phyloP scores from a whole-genome alignment of 352 stramenopile genomes.

The Phytophthora macrochlamydospora region DNA sequence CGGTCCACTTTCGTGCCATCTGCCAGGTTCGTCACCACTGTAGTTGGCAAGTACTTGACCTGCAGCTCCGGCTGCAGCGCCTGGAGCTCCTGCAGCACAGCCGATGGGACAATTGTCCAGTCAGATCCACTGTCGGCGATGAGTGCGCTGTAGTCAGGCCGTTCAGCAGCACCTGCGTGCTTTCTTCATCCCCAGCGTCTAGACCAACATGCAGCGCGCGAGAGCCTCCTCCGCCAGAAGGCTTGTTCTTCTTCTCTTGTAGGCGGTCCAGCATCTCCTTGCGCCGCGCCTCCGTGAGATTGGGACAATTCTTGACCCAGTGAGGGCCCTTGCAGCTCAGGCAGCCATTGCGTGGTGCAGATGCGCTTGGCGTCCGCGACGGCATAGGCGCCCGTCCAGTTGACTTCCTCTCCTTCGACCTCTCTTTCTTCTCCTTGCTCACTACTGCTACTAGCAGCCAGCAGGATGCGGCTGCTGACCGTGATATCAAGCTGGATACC shows the following conservation, averaged over 20 bases:
- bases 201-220: no score
- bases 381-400: not conserved
- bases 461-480: no score
- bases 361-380: not conserved
- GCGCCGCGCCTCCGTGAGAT: conserved; percentile 2
- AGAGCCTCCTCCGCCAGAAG: no score
- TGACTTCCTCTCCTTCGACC: not conserved
- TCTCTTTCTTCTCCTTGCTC: not conserved
- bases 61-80: not conserved
- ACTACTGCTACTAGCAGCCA: no score
- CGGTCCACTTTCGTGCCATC: not conserved
- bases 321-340: conserved; percentile 9
- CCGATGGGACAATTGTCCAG: not conserved
- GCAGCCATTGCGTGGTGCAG: conserved; percentile 9
- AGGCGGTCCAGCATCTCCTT: not conserved
- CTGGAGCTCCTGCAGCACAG: not conserved
- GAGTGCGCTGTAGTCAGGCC: no score
- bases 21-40: not conserved
- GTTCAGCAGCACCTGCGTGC: no score
- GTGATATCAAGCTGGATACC: no score
- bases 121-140: not conserved
- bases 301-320: conserved; percentile 7
- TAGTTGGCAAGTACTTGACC: not conserved
- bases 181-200: no score
- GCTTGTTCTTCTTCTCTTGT: no score